These are phyloP conservation scores for Sordaria brevicollis DNA, from an alignment of 495 filamentous ascomycete species.

Conservation along the genomic window DNA sequence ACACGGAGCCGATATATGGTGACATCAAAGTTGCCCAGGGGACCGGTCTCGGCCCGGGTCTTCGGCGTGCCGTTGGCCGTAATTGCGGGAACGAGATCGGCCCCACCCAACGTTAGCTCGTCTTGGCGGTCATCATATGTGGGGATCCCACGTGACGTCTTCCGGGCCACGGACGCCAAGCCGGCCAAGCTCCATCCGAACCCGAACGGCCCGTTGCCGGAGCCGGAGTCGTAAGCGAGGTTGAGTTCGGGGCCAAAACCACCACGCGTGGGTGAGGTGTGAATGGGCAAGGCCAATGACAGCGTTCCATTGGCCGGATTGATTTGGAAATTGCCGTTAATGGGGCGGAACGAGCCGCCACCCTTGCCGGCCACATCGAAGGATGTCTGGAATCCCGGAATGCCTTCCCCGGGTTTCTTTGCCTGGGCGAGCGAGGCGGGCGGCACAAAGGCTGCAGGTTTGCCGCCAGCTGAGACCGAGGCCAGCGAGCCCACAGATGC, in stretches of 20 bases:
- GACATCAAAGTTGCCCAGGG: neutral
- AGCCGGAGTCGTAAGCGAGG: conserved; percentile 19
- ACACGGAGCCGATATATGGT: neutral
- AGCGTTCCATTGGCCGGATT: conserved; percentile 8
- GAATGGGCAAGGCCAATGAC: no score
- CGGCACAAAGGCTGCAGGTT: no score
- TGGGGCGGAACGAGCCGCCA: neutral
- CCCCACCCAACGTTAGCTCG: neutral
- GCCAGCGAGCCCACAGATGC: no score
- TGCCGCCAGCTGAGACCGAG: no score
- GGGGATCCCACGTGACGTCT: conserved; percentile 19
- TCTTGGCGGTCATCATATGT: conserved; percentile 12
- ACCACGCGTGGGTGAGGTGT: neutral
- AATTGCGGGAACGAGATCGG: conserved; percentile 1
- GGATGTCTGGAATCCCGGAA: no score
- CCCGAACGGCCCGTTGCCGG: conserved; percentile 26
- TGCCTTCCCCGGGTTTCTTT: no score
- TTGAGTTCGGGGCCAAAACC: conserved; percentile 1
- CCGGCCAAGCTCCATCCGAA: conserved; percentile 24
- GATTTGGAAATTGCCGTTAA: conserved; percentile 1
- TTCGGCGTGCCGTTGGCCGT: neutral
- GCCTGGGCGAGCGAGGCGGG: no score
- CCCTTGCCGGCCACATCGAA: conserved; percentile 2
- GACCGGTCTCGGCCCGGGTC: neutral
- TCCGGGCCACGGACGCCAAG: conserved; percentile 14